Base-by-base conservation (phyloP, 225 moss, liverwort and hornwort genomes). In the Bryum argenteum region DNA sequence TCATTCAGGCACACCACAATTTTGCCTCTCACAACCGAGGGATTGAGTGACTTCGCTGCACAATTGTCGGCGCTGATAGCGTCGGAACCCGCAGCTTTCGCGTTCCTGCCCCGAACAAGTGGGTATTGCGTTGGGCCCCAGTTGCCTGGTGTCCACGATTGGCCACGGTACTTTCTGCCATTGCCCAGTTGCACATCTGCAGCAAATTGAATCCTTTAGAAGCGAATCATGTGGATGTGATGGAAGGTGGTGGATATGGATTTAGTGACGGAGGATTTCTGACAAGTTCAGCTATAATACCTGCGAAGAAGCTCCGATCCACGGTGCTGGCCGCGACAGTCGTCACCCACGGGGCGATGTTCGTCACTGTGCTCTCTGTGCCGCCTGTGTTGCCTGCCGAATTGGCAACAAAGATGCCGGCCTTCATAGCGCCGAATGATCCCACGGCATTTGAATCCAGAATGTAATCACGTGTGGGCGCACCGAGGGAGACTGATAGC, bases 251-350 rank as follows among this genome's bases (percentile, higher is more conserved):
- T 33, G 33, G 33, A 33, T 33, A 6, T 33, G 33, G 33, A 6
- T 33, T 33, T 33, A 33, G 33, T 33, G 33, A 6, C 33, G 7
- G 33, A 33, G 4, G 7, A 33, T 33, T 33, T 26, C 26, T 26
- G 26, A 26, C 26, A 26, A 26, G 26, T 26, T 26, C 26, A 26
- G 4, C 2, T 26, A 26, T 26, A 5, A 33, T 33, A 1, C 60
- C 58, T 1, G 91, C 88, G 9, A 86, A 83, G 57, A 91, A 94
- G 38, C 28, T 62, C 20, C 90, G 63, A 42, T 94, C 94, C 1
- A 87, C 62, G 8, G 88, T 89, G 53, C 88, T 87, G 11, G 94
- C 89, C 0, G 70, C 91, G 4, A 91, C 94, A 0, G 90, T 94
- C 39, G 61, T 81, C 10, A 87, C 77, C 90, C 91, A 94, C 0